A percentile compares a stretch with the other conserved stretches of the same genome.
Evolutionary conservation across 1,284 basidiomycete genomes (phyloP).

Genomic region (Trichosporon ovoides): DNA sequence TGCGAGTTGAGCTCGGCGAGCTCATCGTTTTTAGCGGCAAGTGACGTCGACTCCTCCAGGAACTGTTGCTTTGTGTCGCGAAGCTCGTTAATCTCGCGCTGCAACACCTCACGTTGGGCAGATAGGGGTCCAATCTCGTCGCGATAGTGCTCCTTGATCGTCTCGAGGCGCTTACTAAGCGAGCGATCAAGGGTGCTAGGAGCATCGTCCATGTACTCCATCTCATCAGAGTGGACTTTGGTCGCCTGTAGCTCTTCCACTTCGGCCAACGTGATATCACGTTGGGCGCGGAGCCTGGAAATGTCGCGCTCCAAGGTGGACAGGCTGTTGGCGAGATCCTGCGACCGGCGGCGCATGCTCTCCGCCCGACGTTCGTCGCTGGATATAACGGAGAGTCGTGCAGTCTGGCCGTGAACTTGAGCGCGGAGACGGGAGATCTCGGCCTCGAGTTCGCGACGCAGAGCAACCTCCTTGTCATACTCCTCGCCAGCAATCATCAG

Average conservation of each 20-base stretch:
- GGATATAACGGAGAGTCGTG: slow-evolving; percentile 72
- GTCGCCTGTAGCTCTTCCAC: slow-evolving; percentile 73
- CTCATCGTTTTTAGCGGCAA: slow-evolving; percentile 89
- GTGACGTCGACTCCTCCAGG: slow-evolving; percentile 81
- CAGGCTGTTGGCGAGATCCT: slow-evolving; percentile 71
- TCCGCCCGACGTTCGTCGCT: slow-evolving; percentile 72
- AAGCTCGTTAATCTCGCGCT: slow-evolving; percentile 80
- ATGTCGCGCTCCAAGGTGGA: slow-evolving; percentile 76
- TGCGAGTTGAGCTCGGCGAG: slow-evolving; percentile 78
- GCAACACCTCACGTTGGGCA: slow-evolving; percentile 70
- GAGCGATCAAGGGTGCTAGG: slow-evolving; percentile 59
- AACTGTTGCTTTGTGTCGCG: slow-evolving; percentile 78
- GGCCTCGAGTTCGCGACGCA: slow-evolving; percentile 81
- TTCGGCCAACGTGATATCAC: slow-evolving; percentile 87
- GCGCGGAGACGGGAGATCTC: slow-evolving; percentile 80
- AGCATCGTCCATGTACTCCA: slow-evolving; percentile 27
- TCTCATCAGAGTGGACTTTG: neutral
- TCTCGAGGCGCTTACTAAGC: slow-evolving; percentile 80
- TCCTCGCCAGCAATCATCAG: slow-evolving; percentile 86
- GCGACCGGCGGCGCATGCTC: slow-evolving; percentile 68
- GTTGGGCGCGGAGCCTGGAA: slow-evolving; percentile 77
- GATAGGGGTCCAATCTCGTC: slow-evolving; percentile 78
- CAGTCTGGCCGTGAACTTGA: slow-evolving; percentile 82
- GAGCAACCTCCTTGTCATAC: slow-evolving; percentile 82
- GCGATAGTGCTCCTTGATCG: slow-evolving; percentile 78